Evolutionary conservation across 108 stramenopile genomes (phyloP).

Genomic region (Cyclostephanos tholiformis): DNA sequence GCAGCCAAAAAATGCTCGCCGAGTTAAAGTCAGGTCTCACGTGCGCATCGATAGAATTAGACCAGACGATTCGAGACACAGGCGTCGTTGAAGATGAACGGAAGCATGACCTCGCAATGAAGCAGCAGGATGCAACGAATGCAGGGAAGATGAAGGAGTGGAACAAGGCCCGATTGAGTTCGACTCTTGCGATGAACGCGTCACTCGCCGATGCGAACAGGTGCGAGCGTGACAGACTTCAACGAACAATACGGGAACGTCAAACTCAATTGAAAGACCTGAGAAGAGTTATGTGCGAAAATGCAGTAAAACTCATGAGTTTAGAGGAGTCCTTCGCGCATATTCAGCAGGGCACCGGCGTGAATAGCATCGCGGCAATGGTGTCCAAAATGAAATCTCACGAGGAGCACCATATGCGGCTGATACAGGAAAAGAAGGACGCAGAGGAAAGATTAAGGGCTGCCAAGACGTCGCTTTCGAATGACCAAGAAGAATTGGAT

Average conservation of each 20-base stretch:
- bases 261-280: slow-evolving; percentile 49
- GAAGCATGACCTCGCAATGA: slow-evolving; percentile 26
- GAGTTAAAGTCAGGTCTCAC: slow-evolving; percentile 50
- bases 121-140: slow-evolving; percentile 44
- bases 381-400: slow-evolving; percentile 61
- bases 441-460: slow-evolving; percentile 57
- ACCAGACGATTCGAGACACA: slow-evolving; percentile 36
- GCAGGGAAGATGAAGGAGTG: slow-evolving; percentile 53
- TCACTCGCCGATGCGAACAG: slow-evolving; percentile 41
- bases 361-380: slow-evolving; percentile 70
- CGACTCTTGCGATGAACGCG: slow-evolving; percentile 33
- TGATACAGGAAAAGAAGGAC: slow-evolving; percentile 62
- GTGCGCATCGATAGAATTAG: slow-evolving; percentile 41
- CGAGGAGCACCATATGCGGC: slow-evolving; percentile 44
- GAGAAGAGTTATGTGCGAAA: slow-evolving; percentile 26
- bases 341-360: slow-evolving; percentile 72
- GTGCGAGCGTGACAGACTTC: slow-evolving; percentile 46
- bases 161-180: slow-evolving; percentile 36
- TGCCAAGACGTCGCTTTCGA: slow-evolving; percentile 52
- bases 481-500: slow-evolving; percentile 48
- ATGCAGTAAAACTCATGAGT: slow-evolving; percentile 20
- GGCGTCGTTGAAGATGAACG: slow-evolving; percentile 45
- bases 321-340: slow-evolving; percentile 59
- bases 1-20: slow-evolving; percentile 49
- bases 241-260: slow-evolving; percentile 25